A percentile compares a stretch with the other conserved stretches of the same genome.
Evolutionary conservation across 2,329 filamentous ascomycete species (phyloP).

Genomic region (Aureobasidium sp.): DNA sequence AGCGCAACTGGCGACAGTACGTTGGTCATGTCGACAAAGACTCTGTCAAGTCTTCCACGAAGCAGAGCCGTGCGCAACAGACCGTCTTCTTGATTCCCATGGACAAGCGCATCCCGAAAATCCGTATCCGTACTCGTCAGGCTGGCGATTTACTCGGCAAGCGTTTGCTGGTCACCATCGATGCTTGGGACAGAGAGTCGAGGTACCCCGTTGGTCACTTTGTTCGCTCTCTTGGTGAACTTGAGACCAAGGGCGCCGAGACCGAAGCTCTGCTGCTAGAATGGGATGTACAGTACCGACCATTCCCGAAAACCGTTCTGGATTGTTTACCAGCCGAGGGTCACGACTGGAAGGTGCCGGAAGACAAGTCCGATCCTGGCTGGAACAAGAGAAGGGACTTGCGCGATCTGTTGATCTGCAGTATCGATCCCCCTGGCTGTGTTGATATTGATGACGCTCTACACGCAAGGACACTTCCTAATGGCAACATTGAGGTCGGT

Average conservation of each 20-base stretch:
- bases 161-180: slow-evolving; percentile 84
- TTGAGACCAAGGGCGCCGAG: slow-evolving; percentile 96
- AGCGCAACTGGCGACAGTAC: slow-evolving; percentile 96
- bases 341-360: slow-evolving; percentile 86
- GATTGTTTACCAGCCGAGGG: slow-evolving; percentile 89
- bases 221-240: slow-evolving; percentile 80
- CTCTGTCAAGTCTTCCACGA: slow-evolving; percentile 64
- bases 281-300: slow-evolving; percentile 95
- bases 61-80: slow-evolving; percentile 76
- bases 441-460: slow-evolving; percentile 98
- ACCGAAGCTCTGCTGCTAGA: slow-evolving; percentile 91
- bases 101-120: slow-evolving; percentile 97
- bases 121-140: slow-evolving; percentile 83
- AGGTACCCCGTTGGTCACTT: slow-evolving; percentile 91
- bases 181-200: slow-evolving; percentile 90
- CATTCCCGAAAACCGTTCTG: slow-evolving; percentile 90
- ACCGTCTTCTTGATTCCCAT: slow-evolving; percentile 93
- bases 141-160: slow-evolving; percentile 83
- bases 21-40: slow-evolving; percentile 90
- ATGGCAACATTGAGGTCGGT: slow-evolving; percentile 91
- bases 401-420: slow-evolving; percentile 81
- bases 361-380: slow-evolving; percentile 68
- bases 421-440: slow-evolving; percentile 91
- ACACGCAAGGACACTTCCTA: slow-evolving; percentile 74
- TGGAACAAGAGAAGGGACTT: slow-evolving; percentile 83